Conservation (phyloP, 345 rosid genomes). For the Atalantia buxifolia region DNA sequence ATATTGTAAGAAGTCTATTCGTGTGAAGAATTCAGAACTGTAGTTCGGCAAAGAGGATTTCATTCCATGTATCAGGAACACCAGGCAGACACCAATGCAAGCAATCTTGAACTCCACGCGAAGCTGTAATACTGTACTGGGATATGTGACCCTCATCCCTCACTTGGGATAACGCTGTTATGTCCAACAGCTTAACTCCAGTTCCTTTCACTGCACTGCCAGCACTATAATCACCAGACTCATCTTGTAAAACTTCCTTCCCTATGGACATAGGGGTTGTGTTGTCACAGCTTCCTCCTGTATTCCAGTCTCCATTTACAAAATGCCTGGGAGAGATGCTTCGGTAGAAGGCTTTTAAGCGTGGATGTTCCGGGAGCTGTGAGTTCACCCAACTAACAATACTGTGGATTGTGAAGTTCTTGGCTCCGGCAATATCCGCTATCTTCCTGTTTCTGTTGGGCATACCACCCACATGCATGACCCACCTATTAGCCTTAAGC, state of each 20-base stretch:
- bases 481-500: conserved; percentile 63
- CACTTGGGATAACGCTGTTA: conserved; percentile 60
- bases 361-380: conserved; percentile 56
- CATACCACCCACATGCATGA: conserved; percentile 61
- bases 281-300: conserved; percentile 81
- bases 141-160: conserved; percentile 89
- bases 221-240: conserved; percentile 59
- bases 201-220: conserved; percentile 61
- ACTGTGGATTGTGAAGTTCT: conserved; percentile 69
- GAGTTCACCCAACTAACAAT: conserved; percentile 64
- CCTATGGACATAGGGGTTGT: conserved; percentile 73
- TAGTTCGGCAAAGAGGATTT: conserved; percentile 50
- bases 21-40: conserved; percentile 1
- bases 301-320: conserved; percentile 82
- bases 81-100: conserved; percentile 80
- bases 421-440: conserved; percentile 57
- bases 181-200: conserved; percentile 62
- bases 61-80: conserved; percentile 78
- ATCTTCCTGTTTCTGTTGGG: conserved; percentile 53
- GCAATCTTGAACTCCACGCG: conserved; percentile 63
- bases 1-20: not conserved
- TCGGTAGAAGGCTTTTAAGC: conserved; percentile 58
- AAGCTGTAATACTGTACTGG: conserved; percentile 46
- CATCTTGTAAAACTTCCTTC: conserved; percentile 62
- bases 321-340: conserved; percentile 85